Conservation (phyloP, 495 filamentous ascomycete species). For the Hamigera avellanea region DNA sequence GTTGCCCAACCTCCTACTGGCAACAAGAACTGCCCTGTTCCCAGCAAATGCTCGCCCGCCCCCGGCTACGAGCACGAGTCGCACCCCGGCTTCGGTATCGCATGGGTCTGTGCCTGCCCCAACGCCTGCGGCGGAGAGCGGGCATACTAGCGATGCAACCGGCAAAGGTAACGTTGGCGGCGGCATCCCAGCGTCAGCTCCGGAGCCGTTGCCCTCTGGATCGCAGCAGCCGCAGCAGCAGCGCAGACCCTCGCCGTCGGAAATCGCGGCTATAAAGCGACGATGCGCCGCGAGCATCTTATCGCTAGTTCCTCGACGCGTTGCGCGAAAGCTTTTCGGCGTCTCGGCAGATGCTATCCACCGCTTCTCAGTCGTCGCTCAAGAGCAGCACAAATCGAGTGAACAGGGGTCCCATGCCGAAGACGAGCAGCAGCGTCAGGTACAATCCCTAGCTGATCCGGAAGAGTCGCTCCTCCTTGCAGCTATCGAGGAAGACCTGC, state of each 20-base stretch:
- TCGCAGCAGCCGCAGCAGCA: conserved; percentile 8
- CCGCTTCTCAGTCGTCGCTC: neutral
- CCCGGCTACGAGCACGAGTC: conserved; percentile 11
- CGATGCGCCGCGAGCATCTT: conserved; percentile 42
- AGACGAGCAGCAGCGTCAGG: too few species aligned
- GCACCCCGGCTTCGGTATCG: conserved; percentile 13
- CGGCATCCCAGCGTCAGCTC: conserved; percentile 3
- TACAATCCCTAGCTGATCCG: conserved; percentile 6
- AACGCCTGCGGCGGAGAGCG: conserved; percentile 10
- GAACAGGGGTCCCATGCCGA: too few species aligned
- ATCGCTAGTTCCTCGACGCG: conserved; percentile 28
- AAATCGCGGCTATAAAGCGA: conserved; percentile 41
- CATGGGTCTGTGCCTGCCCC: conserved; percentile 19
- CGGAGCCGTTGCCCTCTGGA: neutral
- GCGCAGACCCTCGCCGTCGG: conserved; percentile 18
- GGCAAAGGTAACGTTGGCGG: conserved; percentile 14
- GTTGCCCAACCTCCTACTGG: conserved; percentile 63
- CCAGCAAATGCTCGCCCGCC: conserved; percentile 56
- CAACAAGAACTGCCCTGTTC: conserved; percentile 62
- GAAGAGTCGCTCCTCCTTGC: conserved; percentile 29
- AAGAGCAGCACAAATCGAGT: too few species aligned
- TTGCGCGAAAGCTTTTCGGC: conserved; percentile 30
- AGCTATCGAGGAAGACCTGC: conserved; percentile 36
- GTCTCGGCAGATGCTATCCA: conserved; percentile 8
- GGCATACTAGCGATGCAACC: conserved; percentile 7